Evolutionary conservation across 1,139 yeast species (phyloP).

Genomic region (Kodamaea sp.): DNA sequence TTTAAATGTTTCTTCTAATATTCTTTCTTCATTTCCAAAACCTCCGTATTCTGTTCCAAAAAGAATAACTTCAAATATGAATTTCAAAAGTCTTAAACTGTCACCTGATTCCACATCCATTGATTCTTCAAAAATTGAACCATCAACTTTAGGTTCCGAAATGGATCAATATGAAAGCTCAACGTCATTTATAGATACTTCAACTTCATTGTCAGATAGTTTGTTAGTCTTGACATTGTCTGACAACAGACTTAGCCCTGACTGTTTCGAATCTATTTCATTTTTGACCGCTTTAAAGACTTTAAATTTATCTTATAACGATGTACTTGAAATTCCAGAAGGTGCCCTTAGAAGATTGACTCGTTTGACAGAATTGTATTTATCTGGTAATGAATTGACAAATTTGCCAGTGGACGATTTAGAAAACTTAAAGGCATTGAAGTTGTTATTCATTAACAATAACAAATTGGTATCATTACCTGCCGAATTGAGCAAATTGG

Average conservation of each 20-base stretch:
- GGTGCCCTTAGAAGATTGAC: slow-evolving; percentile 63
- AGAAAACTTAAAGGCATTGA: slow-evolving; percentile 55
- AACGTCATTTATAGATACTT: slow-evolving; percentile 9
- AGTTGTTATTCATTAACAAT: slow-evolving; percentile 68
- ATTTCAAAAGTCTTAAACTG: slow-evolving; percentile 15
- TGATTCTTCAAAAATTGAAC: slow-evolving; percentile 3
- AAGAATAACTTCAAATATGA: slow-evolving; percentile 32
- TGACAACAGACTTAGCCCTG: slow-evolving; percentile 81
- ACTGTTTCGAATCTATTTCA: slow-evolving; percentile 67
- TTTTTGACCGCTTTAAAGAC: slow-evolving; percentile 55
- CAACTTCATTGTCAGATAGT: slow-evolving; percentile 45
- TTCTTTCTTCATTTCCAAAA: slow-evolving; percentile 63
- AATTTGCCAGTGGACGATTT: slow-evolving; percentile 85
- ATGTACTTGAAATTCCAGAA: slow-evolving; percentile 72
- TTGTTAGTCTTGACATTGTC: slow-evolving; percentile 62
- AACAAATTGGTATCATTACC: slow-evolving; percentile 87
- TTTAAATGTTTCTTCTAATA: slow-evolving; percentile 78
- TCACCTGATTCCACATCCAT: slow-evolving; percentile 6
- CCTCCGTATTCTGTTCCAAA: slow-evolving; percentile 42
- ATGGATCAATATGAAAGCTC: slow-evolving; percentile 7
- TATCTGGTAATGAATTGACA: slow-evolving; percentile 81
- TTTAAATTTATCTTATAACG: slow-evolving; percentile 81
- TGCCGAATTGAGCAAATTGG: slow-evolving; percentile 75
- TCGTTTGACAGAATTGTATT: slow-evolving; percentile 60
- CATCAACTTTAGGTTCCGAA: neutral